These are phyloP conservation scores for Rhododendron kiyosumense DNA, from an alignment of 148 eudicot genomes.

Conservation along the genomic window DNA sequence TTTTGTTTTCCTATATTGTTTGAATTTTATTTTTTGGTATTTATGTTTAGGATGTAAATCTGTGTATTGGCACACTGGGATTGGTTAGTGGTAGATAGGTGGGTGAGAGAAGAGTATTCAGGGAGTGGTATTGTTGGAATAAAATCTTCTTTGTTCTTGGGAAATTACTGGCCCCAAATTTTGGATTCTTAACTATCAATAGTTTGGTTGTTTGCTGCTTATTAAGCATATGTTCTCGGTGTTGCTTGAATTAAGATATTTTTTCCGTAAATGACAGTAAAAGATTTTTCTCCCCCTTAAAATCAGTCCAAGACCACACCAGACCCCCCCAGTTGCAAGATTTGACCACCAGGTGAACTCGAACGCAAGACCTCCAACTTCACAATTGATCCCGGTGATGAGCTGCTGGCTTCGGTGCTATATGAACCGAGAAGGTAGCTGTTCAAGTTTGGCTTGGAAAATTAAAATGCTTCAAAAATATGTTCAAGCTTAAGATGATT, in stretches of 20 bases:
- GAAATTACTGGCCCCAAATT: neutral
- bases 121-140: constrained; percentile 6
- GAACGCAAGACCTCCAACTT: neutral
- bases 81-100: neutral
- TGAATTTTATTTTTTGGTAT: neutral
- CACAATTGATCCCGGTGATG: neutral
- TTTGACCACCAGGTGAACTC: neutral
- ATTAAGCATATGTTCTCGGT: neutral
- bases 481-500: no score
- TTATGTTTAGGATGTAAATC: constrained; percentile 5
- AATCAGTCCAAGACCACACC: neutral
- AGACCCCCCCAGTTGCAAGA: neutral
- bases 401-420: no score
- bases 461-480: no score
- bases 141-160: neutral
- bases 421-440: no score
- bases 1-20: neutral
- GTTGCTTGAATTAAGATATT: neutral
- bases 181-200: neutral
- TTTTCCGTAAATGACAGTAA: neutral
- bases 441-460: no score
- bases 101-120: neutral
- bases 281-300: neutral
- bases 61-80: neutral
- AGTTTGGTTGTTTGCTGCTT: neutral